Percentiles rank a stretch among this genome's conserved stretches.
These are phyloP conservation scores for Blumeriella jaapii DNA, from an alignment of 2,329 filamentous ascomycete genomes.

Conservation along the genomic window DNA sequence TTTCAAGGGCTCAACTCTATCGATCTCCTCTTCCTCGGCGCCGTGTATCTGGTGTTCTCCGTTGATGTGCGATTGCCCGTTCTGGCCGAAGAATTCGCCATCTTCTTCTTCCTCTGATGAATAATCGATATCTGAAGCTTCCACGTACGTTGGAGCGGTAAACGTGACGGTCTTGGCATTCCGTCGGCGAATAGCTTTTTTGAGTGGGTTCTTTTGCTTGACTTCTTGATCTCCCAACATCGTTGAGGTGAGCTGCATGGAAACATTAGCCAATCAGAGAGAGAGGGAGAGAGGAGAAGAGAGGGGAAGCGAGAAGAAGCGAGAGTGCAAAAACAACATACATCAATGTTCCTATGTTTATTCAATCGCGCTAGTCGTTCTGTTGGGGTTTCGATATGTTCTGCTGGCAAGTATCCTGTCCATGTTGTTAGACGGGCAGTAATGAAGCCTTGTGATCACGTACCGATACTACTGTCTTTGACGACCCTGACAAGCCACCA, in stretches of 20 bases:
- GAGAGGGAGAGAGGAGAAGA: too few relatives aligned
- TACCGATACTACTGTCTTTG: slow-evolving; percentile 89
- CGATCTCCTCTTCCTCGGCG: slow-evolving; percentile 28
- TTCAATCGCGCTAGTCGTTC: slow-evolving; percentile 88
- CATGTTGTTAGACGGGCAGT: slow-evolving; percentile 1
- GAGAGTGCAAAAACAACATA: too few relatives aligned
- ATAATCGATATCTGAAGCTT: slow-evolving; percentile 61
- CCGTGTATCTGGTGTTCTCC: slow-evolving; percentile 21
- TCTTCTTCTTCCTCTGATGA: slow-evolving; percentile 54
- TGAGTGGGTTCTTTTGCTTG: slow-evolving; percentile 61
- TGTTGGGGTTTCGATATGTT: slow-evolving; percentile 96
- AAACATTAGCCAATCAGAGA: slow-evolving; percentile 12
- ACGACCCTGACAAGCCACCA: slow-evolving; percentile 98
- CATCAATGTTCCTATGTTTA: slow-evolving; percentile 96
- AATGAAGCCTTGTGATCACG: slow-evolving; percentile 13
- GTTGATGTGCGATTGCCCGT: slow-evolving; percentile 32
- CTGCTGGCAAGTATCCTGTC: slow-evolving; percentile 83
- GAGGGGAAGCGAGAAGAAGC: too few relatives aligned
- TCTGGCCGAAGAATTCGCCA: slow-evolving; percentile 35
- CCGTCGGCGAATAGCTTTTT: slow-evolving; percentile 59
- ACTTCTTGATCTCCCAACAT: slow-evolving; percentile 62
- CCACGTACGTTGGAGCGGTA: slow-evolving; percentile 57
- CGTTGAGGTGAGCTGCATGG: slow-evolving; percentile 48
- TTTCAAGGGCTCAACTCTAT: slow-evolving; percentile 29
- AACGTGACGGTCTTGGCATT: slow-evolving; percentile 65